phyloP scores from a whole-genome alignment of 495 filamentous ascomycete genomes.

The Neurospora sp. region DNA sequence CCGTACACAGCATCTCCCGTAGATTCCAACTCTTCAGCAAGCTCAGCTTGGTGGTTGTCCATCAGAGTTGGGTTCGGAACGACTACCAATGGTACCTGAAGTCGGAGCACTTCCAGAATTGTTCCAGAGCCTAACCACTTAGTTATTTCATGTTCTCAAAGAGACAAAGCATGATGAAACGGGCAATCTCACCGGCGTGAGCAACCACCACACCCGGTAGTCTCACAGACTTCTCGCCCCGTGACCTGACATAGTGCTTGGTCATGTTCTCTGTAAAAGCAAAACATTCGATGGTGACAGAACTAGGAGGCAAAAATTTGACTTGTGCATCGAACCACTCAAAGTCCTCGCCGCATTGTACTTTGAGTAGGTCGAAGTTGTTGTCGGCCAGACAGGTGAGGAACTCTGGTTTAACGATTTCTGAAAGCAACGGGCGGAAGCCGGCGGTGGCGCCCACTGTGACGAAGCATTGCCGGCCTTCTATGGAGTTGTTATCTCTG shows the following conservation, averaged over 20 bases:
- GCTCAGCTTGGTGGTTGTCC: constrained; percentile 85
- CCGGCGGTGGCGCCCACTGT: constrained; percentile 87
- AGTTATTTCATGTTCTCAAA: not conserved
- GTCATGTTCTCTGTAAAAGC: constrained; percentile 50
- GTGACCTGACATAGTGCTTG: constrained; percentile 41
- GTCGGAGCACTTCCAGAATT: constrained; percentile 69
- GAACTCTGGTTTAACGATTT: constrained; percentile 52
- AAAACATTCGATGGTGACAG: constrained; percentile 49
- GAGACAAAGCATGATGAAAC: not conserved
- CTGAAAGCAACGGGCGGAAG: constrained; percentile 60
- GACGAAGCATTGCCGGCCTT: constrained; percentile 44
- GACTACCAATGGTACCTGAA: constrained; percentile 59
- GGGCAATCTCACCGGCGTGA: constrained; percentile 62
- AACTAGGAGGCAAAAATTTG: constrained; percentile 1
- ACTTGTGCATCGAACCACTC: constrained; percentile 18
- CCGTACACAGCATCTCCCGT: constrained; percentile 64
- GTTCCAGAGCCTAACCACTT: constrained; percentile 62
- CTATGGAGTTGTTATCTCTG: not conserved
- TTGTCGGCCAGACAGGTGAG: constrained; percentile 41
- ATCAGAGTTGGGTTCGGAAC: constrained; percentile 77
- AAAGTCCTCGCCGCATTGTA: constrained; percentile 65
- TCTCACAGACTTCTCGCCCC: constrained; percentile 12
- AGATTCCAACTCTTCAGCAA: constrained; percentile 60
- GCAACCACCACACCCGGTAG: constrained; percentile 63
- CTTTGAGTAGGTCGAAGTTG: constrained; percentile 53